Conservation (phyloP, 2,329 filamentous ascomycete genomes). For the Dactylonectria estremocensis region DNA sequence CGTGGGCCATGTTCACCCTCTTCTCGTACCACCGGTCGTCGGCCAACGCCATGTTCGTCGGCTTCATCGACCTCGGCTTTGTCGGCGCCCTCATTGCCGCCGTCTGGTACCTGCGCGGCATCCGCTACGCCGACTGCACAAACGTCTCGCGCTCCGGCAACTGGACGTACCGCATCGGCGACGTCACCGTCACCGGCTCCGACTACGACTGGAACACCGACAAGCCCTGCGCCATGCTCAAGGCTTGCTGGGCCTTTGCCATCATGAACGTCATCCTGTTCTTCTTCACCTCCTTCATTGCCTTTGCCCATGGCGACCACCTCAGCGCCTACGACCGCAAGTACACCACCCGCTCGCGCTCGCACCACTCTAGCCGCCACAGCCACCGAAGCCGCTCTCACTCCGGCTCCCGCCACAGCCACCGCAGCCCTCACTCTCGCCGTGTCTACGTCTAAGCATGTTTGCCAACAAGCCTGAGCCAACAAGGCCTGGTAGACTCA, state of each 20-base stretch:
- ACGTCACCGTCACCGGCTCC: slow-evolving; percentile 69
- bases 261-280: slow-evolving; percentile 92
- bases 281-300: slow-evolving; percentile 81
- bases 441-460: slow-evolving; percentile 62
- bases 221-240: slow-evolving; percentile 92
- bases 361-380: slow-evolving; percentile 57
- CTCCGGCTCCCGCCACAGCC: slow-evolving; percentile 52
- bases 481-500: not conserved
- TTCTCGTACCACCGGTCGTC: slow-evolving; percentile 77
- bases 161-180: slow-evolving; percentile 73
- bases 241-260: slow-evolving; percentile 88
- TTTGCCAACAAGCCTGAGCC: too few species aligned
- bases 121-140: slow-evolving; percentile 77
- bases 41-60: slow-evolving; percentile 73
- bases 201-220: slow-evolving; percentile 70
- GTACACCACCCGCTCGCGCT: slow-evolving; percentile 50
- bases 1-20: slow-evolving; percentile 76
- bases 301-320: slow-evolving; percentile 71
- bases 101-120: slow-evolving; percentile 72
- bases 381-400: slow-evolving; percentile 58
- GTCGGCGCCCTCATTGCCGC: slow-evolving; percentile 75
- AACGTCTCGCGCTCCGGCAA: slow-evolving; percentile 64
- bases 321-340: slow-evolving; percentile 60
- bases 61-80: slow-evolving; percentile 73
- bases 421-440: slow-evolving; percentile 65